phyloP scores from a whole-genome alignment of 257 asterid genomes.

The Plectranthus barbatus region DNA sequence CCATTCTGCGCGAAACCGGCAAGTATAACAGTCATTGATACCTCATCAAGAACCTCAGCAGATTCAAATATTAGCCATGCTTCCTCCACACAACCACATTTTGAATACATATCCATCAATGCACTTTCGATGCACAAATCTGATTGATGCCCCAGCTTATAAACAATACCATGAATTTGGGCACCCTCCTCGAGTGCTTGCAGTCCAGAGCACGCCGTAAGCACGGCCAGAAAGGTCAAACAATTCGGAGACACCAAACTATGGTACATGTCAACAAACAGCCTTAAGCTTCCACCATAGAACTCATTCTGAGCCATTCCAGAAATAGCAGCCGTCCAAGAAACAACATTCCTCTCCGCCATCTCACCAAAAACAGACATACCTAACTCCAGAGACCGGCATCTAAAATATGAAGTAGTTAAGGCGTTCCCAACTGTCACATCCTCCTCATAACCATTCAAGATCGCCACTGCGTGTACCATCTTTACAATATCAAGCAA shows the following conservation, averaged over 20 bases:
- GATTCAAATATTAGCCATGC: conserved; percentile 72
- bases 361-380: conserved; percentile 55
- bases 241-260: conserved; percentile 42
- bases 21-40: conserved; percentile 70
- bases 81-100: conserved; percentile 52
- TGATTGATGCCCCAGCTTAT: conserved; percentile 64
- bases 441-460: conserved; percentile 51
- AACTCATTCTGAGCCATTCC: conserved; percentile 59
- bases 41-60: conserved; percentile 55
- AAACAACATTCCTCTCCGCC: conserved; percentile 61
- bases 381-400: conserved; percentile 43
- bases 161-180: conserved; percentile 60
- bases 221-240: conserved; percentile 59
- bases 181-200: conserved; percentile 57
- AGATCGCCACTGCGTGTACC: conserved; percentile 57
- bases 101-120: conserved; percentile 85
- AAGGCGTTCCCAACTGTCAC: conserved; percentile 64
- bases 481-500: conserved; percentile 28
- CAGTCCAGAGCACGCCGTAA: conserved; percentile 68
- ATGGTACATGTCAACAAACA: conserved; percentile 47
- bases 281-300: conserved; percentile 50
- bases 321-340: conserved; percentile 81
- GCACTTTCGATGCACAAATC: conserved; percentile 64
- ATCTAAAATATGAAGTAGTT: conserved; percentile 53
- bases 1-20: conserved; percentile 69